These are phyloP conservation scores for Fusarium buharicum DNA, from an alignment of 2,329 filamentous ascomycete species.

Conservation along the genomic window DNA sequence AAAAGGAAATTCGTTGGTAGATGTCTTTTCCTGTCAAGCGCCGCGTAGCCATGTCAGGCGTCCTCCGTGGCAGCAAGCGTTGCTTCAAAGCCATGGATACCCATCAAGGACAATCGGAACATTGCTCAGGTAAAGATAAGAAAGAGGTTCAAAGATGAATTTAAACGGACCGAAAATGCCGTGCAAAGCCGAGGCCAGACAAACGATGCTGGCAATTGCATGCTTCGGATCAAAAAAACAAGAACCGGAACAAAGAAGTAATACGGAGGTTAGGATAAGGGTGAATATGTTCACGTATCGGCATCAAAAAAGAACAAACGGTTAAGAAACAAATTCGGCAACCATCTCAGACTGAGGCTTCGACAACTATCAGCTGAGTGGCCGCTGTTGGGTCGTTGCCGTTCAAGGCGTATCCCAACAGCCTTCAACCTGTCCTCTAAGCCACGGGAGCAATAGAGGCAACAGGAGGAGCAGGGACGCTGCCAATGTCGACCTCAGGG, in stretches of 20 bases:
- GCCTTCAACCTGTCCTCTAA: conserved; percentile 41
- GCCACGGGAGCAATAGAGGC: conserved; percentile 57
- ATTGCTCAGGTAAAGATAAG: conserved; percentile 31
- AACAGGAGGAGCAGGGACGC: conserved; percentile 57
- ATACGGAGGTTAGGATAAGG: conserved; percentile 36
- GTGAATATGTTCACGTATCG: conserved; percentile 46
- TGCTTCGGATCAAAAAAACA: conserved; percentile 48
- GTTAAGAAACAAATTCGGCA: conserved; percentile 39
- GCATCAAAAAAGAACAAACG: conserved; percentile 44
- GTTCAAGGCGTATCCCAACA: conserved; percentile 19
- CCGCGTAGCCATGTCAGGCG: conserved; percentile 10
- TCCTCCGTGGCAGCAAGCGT: neutral
- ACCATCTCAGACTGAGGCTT: conserved; percentile 17
- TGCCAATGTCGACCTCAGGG: conserved; percentile 56
- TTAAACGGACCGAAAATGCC: conserved; percentile 47
- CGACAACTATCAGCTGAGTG: conserved; percentile 11
- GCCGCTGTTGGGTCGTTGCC: conserved; percentile 23
- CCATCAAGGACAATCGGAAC: conserved; percentile 16
- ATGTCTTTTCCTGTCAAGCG: conserved; percentile 33
- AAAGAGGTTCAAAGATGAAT: conserved; percentile 44
- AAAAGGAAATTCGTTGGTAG: conserved; percentile 45
- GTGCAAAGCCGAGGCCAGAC: conserved; percentile 43
- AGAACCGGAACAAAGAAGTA: conserved; percentile 48
- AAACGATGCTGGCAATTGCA: conserved; percentile 45
- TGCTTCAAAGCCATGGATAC: neutral